These are phyloP conservation scores for Trichoderma aggressivum DNA, from an alignment of 2,329 filamentous ascomycete species.

Conservation along the genomic window DNA sequence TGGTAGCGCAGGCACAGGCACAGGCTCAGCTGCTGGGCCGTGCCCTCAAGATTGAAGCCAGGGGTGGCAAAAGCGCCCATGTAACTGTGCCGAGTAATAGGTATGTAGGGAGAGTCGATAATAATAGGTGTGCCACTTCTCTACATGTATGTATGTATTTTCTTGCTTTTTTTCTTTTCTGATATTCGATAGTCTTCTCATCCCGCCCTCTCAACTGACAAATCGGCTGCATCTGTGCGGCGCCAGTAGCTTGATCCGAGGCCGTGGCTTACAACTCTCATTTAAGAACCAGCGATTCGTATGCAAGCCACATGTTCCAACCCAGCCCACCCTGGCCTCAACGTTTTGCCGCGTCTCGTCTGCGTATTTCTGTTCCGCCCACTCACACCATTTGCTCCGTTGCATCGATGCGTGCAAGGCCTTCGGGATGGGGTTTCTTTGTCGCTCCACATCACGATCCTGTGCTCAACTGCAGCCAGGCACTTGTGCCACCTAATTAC, in stretches of 20 bases:
- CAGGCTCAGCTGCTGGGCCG: neutral
- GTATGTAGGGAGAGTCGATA: neutral
- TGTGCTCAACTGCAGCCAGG: neutral
- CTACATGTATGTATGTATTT: neutral
- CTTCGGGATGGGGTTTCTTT: slow-evolving; percentile 4
- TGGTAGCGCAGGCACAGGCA: neutral
- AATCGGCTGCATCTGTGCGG: neutral
- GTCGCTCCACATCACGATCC: slow-evolving; percentile 8
- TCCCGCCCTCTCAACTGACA: neutral
- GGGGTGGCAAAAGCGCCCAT: neutral
- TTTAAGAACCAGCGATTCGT: slow-evolving; percentile 10
- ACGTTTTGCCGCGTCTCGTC: neutral
- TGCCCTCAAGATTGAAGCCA: neutral
- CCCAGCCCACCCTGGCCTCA: slow-evolving; percentile 1
- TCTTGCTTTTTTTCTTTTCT: neutral
- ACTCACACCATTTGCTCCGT: neutral
- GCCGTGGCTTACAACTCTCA: slow-evolving; percentile 4
- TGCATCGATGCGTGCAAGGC: neutral
- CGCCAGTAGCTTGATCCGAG: slow-evolving; percentile 8
- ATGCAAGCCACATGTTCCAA: slow-evolving; percentile 19
- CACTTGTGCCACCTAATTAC: neutral
- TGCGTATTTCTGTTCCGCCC: neutral
- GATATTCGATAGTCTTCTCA: slow-evolving; percentile 7
- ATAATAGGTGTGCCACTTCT: neutral
- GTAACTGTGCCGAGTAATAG: neutral